Percentiles rank a stretch among this genome's conserved stretches.
These are phyloP conservation scores for Suhomyces sp. DNA, from an alignment of 805 yeast species.

Conservation along the genomic window DNA sequence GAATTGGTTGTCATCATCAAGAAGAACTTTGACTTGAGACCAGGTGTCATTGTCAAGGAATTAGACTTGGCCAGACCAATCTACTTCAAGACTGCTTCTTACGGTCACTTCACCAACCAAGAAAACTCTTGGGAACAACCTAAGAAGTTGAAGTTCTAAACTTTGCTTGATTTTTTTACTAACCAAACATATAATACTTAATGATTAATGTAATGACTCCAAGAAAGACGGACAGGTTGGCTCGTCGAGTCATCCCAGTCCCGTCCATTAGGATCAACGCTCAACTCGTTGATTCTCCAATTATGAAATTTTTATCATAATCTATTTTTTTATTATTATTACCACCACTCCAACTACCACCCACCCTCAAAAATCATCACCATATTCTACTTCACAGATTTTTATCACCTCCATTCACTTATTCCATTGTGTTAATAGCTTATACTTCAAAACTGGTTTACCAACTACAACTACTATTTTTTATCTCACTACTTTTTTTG, in stretches of 20 bases:
- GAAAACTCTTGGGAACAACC: conserved; percentile 98
- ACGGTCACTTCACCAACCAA: conserved; percentile 99
- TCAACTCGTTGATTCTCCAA: conserved; percentile 44
- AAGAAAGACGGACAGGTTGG: too few species aligned
- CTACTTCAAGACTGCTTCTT: conserved; percentile 97
- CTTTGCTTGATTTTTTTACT: conserved; percentile 3
- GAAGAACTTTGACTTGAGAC: conserved; percentile 97
- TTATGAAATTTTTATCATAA: conserved; percentile 12
- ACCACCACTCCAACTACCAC: conserved; percentile 4
- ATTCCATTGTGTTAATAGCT: conserved; percentile 11
- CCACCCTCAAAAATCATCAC: conserved; percentile 3
- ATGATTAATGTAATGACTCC: conserved; percentile 47
- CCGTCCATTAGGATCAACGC: conserved; percentile 30
- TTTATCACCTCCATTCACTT: too few species aligned
- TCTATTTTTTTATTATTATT: too few species aligned
- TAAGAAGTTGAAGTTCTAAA: conserved; percentile 66
- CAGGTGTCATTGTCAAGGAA: conserved; percentile 97
- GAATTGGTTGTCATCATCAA: conserved; percentile 89
- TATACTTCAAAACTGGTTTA: conserved; percentile 1
- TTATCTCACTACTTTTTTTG: conserved; percentile 18
- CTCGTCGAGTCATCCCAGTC: conserved; percentile 4
- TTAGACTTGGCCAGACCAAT: conserved; percentile 98
- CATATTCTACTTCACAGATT: too few species aligned
- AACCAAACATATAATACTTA: conserved; percentile 19
- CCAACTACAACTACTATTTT: conserved; percentile 12